phyloP scores from a whole-genome alignment of 345 rosid genomes.

The Corchorus capsularis region DNA sequence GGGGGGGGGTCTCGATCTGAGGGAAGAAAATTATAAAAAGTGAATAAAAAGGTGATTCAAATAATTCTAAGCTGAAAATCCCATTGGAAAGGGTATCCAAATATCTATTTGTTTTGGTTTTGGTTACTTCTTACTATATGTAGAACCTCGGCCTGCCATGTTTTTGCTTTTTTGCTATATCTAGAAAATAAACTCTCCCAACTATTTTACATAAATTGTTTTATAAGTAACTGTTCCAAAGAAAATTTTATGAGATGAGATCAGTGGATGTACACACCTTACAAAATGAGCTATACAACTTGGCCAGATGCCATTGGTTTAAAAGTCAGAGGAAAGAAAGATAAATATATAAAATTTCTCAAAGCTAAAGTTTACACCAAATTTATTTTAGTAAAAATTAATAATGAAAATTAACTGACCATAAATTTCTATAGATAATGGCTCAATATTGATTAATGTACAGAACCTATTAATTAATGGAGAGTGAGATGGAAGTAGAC shows the following conservation, averaged over 20 bases:
- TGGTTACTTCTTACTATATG: constrained; percentile 10
- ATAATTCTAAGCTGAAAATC: constrained; percentile 12
- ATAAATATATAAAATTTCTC: background rate
- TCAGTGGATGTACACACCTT: constrained; percentile 2
- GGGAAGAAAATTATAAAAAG: background rate
- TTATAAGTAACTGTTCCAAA: background rate
- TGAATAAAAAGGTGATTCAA: background rate
- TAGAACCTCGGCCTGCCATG: constrained; percentile 14
- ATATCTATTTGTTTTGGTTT: background rate
- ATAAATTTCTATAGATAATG: background rate
- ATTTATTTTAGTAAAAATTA: background rate
- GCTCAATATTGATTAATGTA: background rate
- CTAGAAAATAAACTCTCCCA: background rate
- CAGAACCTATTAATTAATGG: background rate
- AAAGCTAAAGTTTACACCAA: background rate
- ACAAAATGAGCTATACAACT: background rate
- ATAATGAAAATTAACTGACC: background rate
- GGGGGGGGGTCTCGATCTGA: background rate
- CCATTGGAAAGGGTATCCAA: constrained; percentile 15
- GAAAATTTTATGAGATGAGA: background rate
- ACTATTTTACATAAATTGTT: constrained; percentile 2
- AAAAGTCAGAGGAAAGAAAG: constrained; percentile 14
- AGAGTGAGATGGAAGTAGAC: background rate
- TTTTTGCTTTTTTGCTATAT: constrained; percentile 7
- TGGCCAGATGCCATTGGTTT: constrained; percentile 6